These are phyloP conservation scores for Linum lewisii DNA, from an alignment of 345 rosid species.

Conservation along the genomic window DNA sequence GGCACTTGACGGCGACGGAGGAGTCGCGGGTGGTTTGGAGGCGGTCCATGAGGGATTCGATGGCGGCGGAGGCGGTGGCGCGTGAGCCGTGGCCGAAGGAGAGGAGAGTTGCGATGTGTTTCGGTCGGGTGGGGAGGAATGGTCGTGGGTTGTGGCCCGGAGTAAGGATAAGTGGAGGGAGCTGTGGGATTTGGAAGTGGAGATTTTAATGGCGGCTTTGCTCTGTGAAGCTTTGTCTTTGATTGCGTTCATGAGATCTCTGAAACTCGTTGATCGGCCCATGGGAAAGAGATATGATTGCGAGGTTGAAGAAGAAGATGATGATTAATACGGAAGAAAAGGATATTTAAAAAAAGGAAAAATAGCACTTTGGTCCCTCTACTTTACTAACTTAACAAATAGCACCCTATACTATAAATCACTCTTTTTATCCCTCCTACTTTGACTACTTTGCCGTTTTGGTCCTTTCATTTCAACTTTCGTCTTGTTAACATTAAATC, in stretches of 20 bases:
- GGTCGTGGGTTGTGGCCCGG: constrained; percentile 73
- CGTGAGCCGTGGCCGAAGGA: constrained; percentile 67
- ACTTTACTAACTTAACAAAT: too few species aligned
- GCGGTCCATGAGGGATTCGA: constrained; percentile 76
- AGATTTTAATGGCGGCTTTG: constrained; percentile 47
- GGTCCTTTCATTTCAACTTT: too few species aligned
- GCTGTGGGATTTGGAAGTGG: constrained; percentile 27
- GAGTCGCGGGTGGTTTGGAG: constrained; percentile 68
- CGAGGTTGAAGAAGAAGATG: not conserved
- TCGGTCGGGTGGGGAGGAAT: constrained; percentile 43
- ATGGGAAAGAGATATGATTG: constrained; percentile 14
- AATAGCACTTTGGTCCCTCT: too few species aligned
- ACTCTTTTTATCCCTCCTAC: too few species aligned
- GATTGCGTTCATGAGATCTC: constrained; percentile 47
- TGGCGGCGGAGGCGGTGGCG: constrained; percentile 54
- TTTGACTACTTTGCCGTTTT: too few species aligned
- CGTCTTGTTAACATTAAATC: too few species aligned
- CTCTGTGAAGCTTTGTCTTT: constrained; percentile 79
- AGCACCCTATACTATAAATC: too few species aligned
- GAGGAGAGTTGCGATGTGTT: constrained; percentile 45
- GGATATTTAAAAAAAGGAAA: too few species aligned
- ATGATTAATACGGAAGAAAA: too few species aligned
- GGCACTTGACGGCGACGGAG: constrained; percentile 69
- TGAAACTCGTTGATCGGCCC: constrained; percentile 42
- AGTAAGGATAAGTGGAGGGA: constrained; percentile 54